phyloP scores from a whole-genome alignment of 768 basidiomycete species.

The Macrolepiota fuliginosa region DNA sequence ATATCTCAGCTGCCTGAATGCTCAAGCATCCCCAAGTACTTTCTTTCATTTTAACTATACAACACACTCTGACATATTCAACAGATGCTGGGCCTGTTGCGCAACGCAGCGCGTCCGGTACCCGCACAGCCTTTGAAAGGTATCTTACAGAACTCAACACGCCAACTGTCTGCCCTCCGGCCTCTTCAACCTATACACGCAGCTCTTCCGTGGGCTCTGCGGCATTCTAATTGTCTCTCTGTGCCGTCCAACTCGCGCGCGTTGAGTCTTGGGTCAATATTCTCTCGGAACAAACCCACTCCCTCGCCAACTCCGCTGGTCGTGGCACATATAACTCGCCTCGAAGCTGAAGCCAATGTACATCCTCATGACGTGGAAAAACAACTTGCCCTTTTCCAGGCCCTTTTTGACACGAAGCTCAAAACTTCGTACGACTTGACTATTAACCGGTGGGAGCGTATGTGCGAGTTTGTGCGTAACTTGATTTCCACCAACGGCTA shows the following conservation, averaged over 20 bases:
- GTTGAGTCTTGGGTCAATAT: conserved; percentile 43
- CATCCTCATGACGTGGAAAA: conserved; percentile 66
- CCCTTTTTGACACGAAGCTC: conserved; percentile 60
- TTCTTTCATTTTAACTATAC: neutral
- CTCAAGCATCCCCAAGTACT: conserved; percentile 15
- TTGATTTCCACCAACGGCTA: neutral
- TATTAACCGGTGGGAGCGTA: conserved; percentile 79
- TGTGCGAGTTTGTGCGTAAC: conserved; percentile 75
- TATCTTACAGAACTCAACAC: conserved; percentile 8
- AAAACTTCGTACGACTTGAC: conserved; percentile 70
- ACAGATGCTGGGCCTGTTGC: conserved; percentile 14
- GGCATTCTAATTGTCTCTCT: conserved; percentile 15
- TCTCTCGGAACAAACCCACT: conserved; percentile 43
- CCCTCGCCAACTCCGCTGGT: conserved; percentile 58
- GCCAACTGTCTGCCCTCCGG: conserved; percentile 15
- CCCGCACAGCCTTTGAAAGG: conserved; percentile 2
- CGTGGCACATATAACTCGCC: conserved; percentile 66
- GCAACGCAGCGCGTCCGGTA: conserved; percentile 11
- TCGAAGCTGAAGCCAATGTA: conserved; percentile 78
- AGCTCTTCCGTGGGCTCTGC: conserved; percentile 8
- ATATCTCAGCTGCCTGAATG: conserved; percentile 20
- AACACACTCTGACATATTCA: neutral
- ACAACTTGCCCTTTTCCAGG: conserved; percentile 69
- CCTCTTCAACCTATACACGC: neutral
- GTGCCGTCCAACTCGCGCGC: conserved; percentile 24